These are phyloP conservation scores for Andrographis paniculata DNA, from an alignment of 305 asterid genomes.

Conservation along the genomic window DNA sequence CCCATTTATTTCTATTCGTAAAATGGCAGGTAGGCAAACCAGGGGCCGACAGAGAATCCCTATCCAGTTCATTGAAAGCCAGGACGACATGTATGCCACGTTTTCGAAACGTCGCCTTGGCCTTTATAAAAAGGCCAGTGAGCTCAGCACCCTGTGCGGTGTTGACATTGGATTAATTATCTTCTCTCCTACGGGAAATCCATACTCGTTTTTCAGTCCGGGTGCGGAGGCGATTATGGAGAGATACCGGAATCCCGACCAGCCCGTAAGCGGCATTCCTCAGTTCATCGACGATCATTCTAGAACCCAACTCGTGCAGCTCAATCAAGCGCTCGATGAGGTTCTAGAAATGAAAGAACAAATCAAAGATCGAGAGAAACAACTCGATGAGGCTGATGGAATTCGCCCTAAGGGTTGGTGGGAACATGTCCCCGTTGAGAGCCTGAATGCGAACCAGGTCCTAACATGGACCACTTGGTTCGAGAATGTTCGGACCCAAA, in stretches of 20 bases:
- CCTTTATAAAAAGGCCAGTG: no score
- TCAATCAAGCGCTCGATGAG: slow-evolving; percentile 11
- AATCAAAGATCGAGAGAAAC: slow-evolving; percentile 1
- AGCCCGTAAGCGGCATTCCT: neutral
- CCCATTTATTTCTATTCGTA: no score
- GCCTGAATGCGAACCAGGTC: slow-evolving; percentile 10
- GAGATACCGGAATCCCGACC: slow-evolving; percentile 7
- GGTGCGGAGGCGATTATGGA: slow-evolving; percentile 17
- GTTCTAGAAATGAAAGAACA: neutral
- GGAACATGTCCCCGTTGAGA: slow-evolving; percentile 1
- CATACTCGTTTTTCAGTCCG: no score
- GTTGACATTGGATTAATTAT: no score
- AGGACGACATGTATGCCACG: no score
- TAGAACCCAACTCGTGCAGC: neutral
- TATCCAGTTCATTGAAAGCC: no score
- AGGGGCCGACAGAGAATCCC: no score
- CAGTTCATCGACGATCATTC: neutral
- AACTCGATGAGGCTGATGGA: slow-evolving; percentile 6
- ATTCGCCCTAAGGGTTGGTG: slow-evolving; percentile 10
- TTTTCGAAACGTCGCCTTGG: no score
- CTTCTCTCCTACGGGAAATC: no score
- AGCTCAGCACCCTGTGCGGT: no score
- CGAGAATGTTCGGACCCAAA: neutral
- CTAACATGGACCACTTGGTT: neutral
- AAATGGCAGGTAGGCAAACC: no score